Base-by-base conservation (phyloP, 805 yeast species). In the Cyberlindnera mrakii region DNA sequence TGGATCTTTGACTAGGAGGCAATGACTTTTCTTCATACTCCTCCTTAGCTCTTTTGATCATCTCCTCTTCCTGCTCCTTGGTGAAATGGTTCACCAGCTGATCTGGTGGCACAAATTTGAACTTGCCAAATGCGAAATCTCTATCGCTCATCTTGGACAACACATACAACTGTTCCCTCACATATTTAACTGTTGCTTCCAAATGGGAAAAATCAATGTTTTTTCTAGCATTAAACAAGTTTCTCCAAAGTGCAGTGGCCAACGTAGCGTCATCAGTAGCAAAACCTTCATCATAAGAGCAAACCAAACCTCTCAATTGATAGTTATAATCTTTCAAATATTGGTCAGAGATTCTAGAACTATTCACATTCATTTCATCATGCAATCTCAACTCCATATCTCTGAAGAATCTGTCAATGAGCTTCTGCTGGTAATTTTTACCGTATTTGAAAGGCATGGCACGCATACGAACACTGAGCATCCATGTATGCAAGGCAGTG, bases 361-460 rank as follows among this genome's bases (percentile, higher is more conserved):
- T 82, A 48, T 72, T 71, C 35, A 93, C 88, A 43, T 85, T 85
- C 78, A 91, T 78, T 61, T 90, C 97, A 51, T 84, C 86, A 44
- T 83, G 77, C 64, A 93, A 72, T 59, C 95, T 79, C 57, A 77
- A 68, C 62, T 93, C 98, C 66, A 93, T 84, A 61, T 93, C 98
- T 49, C 80, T 77, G 68, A 93, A 93, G 36, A 87, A 78, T 51
- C 95, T 74, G 62, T 95, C 96, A 27, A 90, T 85, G 32, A 93
- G 66, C 59, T 88, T 88, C 64, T 90, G 96, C 64, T 93, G 96
- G 64, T 90, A 93, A 59, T 82, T 84, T 53, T 78, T 78, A 33
- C 96, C 95, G 59, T 86, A 81, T 56, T 87, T 83, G 61, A 82
- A 83, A 0, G 98, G 98, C 84, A 93, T 74, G 9, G 95, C 95